phyloP scores from a whole-genome alignment of 2,329 filamentous ascomycete species.

The Ceratocystiopsis sp. region DNA sequence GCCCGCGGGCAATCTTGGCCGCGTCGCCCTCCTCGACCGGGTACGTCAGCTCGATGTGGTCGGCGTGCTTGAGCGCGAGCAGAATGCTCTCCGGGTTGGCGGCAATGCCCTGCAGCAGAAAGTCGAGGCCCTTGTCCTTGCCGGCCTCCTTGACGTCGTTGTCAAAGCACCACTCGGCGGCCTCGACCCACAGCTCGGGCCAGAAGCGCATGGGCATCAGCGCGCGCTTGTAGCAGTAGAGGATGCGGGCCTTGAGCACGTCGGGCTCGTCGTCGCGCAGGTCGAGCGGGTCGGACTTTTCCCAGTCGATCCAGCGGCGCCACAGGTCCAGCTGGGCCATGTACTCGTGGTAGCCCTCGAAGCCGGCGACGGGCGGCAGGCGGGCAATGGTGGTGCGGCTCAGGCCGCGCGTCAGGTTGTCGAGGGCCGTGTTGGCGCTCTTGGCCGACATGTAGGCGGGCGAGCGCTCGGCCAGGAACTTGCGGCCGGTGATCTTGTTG shows the following conservation, averaged over 20 bases:
- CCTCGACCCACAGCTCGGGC: slow-evolving; percentile 91
- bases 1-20: slow-evolving; percentile 56
- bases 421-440: slow-evolving; percentile 75
- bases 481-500: slow-evolving; percentile 86
- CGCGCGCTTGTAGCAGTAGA: slow-evolving; percentile 88
- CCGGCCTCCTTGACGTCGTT: slow-evolving; percentile 51
- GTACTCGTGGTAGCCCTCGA: slow-evolving; percentile 75
- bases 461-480: slow-evolving; percentile 85
- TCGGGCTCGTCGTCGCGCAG: slow-evolving; percentile 65
- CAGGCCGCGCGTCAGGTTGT: slow-evolving; percentile 67
- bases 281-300: slow-evolving; percentile 81
- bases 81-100: slow-evolving; percentile 91
- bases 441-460: slow-evolving; percentile 92
- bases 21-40: slow-evolving; percentile 63
- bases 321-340: slow-evolving; percentile 70
- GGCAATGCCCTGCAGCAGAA: slow-evolving; percentile 64
- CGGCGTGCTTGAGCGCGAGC: slow-evolving; percentile 75
- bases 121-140: slow-evolving; percentile 47
- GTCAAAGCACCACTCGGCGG: slow-evolving; percentile 78
- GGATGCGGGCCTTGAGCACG: slow-evolving; percentile 57
- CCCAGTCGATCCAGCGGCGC: slow-evolving; percentile 91
- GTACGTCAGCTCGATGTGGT: slow-evolving; percentile 67
- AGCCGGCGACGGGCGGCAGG: slow-evolving; percentile 69
- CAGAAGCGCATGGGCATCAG: slow-evolving; percentile 88
- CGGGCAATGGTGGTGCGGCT: slow-evolving; percentile 62